Evolutionary conservation across 805 yeast genomes (phyloP).

Genomic region (Groenewaldozyma tartarivorans): DNA sequence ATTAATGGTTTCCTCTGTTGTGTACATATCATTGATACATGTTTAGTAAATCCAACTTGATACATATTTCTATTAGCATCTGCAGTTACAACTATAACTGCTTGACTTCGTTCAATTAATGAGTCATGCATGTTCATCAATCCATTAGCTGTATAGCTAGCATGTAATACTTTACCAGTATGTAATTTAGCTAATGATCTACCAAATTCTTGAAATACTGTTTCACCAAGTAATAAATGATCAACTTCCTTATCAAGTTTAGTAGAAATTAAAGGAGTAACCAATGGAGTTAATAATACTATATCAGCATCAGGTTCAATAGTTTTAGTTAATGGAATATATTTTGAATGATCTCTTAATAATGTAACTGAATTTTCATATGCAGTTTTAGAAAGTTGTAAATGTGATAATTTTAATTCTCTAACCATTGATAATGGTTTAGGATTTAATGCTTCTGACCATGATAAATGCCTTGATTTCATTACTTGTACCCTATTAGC

Average conservation of each 20-base stretch:
- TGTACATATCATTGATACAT: slow-evolving; percentile 45
- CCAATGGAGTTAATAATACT: slow-evolving; percentile 28
- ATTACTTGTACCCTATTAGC: slow-evolving; percentile 35
- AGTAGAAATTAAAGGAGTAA: slow-evolving; percentile 32
- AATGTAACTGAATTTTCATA: slow-evolving; percentile 45
- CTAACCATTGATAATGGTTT: slow-evolving; percentile 22
- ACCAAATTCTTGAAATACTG: slow-evolving; percentile 36
- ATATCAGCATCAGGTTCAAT: slow-evolving; percentile 26
- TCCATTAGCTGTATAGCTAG: slow-evolving; percentile 45
- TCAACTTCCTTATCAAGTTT: slow-evolving; percentile 30
- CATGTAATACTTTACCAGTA: slow-evolving; percentile 43
- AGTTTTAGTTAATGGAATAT: slow-evolving; percentile 36
- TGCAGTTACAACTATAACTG: slow-evolving; percentile 37
- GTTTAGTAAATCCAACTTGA: slow-evolving; percentile 52
- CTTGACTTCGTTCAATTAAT: slow-evolving; percentile 41
- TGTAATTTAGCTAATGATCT: slow-evolving; percentile 33
- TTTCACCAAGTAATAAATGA: slow-evolving; percentile 37
- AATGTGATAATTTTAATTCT: slow-evolving; percentile 34
- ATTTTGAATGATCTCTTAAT: slow-evolving; percentile 40
- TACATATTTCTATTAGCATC: slow-evolving; percentile 53
- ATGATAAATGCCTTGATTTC: slow-evolving; percentile 34
- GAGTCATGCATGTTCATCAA: slow-evolving; percentile 46
- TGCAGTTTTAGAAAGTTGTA: slow-evolving; percentile 34
- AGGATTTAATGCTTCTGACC: slow-evolving; percentile 36
- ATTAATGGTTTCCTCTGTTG: slow-evolving; percentile 41